Percentiles rank a stretch among this genome's conserved stretches.
phyloP scores from a whole-genome alignment of 1,139 yeast genomes.

The Scheffersomyces segobiensis region DNA sequence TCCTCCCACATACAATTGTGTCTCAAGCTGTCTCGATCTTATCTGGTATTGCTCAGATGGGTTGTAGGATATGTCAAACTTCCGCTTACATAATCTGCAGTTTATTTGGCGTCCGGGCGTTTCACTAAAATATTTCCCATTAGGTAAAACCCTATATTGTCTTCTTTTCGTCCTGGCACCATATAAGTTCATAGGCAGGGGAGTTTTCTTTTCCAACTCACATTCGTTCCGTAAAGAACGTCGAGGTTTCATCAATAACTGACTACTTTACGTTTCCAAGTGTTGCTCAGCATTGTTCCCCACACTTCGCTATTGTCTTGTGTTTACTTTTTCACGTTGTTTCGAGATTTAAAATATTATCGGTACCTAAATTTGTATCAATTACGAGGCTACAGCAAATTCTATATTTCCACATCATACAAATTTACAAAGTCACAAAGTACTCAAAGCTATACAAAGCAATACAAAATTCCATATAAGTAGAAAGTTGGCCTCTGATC shows the following conservation, averaged over 20 bases:
- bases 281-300: neutral
- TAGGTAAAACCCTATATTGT: neutral
- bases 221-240: neutral
- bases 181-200: neutral
- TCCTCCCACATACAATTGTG: neutral
- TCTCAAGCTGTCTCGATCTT: neutral
- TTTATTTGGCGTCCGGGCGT: neutral
- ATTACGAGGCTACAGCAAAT: neutral
- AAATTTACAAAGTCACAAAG: no score
- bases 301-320: neutral
- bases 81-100: neutral
- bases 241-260: neutral
- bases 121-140: constrained; percentile 1
- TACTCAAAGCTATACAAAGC: neutral
- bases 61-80: neutral
- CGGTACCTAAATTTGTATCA: neutral
- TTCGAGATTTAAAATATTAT: neutral
- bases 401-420: no score
- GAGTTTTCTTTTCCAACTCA: neutral
- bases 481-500: neutral
- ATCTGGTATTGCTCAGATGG: neutral
- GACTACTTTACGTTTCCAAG: neutral
- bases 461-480: neutral
- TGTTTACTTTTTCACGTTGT: neutral
- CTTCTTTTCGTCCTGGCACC: neutral